These are phyloP conservation scores for Neonectria hederae DNA, from an alignment of 2,329 filamentous ascomycete genomes.

Conservation along the genomic window DNA sequence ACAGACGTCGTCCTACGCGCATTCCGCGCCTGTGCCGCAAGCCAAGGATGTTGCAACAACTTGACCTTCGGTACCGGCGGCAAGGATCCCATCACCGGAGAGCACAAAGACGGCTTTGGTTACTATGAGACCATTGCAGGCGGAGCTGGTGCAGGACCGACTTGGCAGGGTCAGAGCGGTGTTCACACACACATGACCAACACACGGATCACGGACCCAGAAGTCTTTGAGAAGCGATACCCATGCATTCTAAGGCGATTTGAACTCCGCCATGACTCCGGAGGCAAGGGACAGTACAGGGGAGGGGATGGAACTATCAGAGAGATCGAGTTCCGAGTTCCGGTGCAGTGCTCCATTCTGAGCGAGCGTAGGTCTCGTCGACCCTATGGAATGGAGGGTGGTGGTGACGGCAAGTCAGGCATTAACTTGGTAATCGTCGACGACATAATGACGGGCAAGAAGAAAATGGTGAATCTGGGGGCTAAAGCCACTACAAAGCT, in stretches of 20 bases:
- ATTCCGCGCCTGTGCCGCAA: slow-evolving; percentile 78
- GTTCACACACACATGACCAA: slow-evolving; percentile 52
- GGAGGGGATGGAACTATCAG: slow-evolving; percentile 82
- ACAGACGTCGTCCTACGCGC: slow-evolving; percentile 78
- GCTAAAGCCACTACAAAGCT: slow-evolving; percentile 36
- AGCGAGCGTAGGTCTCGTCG: slow-evolving; percentile 79
- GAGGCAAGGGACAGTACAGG: slow-evolving; percentile 70
- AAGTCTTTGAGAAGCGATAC: slow-evolving; percentile 49
- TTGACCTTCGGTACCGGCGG: slow-evolving; percentile 79
- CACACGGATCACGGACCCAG: slow-evolving; percentile 49
- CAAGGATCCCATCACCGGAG: slow-evolving; percentile 37
- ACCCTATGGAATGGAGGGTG: slow-evolving; percentile 79
- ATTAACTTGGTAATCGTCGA: slow-evolving; percentile 73
- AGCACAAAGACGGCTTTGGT: slow-evolving; percentile 45
- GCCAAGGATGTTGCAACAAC: slow-evolving; percentile 83
- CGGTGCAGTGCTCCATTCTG: slow-evolving; percentile 81
- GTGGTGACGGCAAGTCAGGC: slow-evolving; percentile 73
- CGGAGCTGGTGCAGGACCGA: slow-evolving; percentile 44
- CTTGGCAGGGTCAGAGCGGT: slow-evolving; percentile 43
- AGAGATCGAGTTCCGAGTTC: slow-evolving; percentile 83
- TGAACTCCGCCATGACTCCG: slow-evolving; percentile 46
- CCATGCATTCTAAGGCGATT: slow-evolving; percentile 47
- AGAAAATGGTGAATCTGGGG: slow-evolving; percentile 44
- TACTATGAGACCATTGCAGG: slow-evolving; percentile 51
- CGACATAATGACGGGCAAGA: slow-evolving; percentile 42